Conservation (phyloP, 495 filamentous ascomycete genomes). For the Aspergillus taichungensis region DNA sequence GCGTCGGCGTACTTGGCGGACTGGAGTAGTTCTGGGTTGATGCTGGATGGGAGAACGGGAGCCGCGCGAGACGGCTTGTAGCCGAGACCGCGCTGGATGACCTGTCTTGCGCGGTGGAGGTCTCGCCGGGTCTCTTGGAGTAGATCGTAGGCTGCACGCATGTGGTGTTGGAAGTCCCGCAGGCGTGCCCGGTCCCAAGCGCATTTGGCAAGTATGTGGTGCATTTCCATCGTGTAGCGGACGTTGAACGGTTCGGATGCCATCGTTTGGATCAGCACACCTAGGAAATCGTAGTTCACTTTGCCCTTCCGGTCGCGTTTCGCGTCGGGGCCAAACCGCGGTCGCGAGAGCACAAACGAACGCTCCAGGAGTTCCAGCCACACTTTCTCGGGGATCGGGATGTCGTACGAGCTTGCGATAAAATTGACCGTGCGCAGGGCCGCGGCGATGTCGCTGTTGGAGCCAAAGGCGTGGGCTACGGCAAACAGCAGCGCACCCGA, state of each 20-base stretch:
- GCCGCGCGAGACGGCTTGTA: conserved; percentile 12
- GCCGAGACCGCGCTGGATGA: conserved; percentile 5
- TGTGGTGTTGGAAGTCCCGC: conserved; percentile 14
- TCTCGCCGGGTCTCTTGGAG: conserved; percentile 19
- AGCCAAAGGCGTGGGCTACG: conserved; percentile 50
- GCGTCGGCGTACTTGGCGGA: conserved; percentile 25
- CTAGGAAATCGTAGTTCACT: conserved; percentile 34
- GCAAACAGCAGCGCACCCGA: conserved; percentile 43
- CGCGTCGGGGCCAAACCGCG: conserved; percentile 11
- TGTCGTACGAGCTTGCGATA: conserved; percentile 45
- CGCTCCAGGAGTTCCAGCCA: conserved; percentile 55
- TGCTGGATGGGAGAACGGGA: not conserved
- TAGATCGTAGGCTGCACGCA: conserved; percentile 25
- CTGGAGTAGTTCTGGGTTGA: conserved; percentile 11
- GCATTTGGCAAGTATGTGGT: conserved; percentile 39
- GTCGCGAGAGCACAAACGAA: conserved; percentile 43
- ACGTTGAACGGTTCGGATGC: conserved; percentile 48
- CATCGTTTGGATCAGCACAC: conserved; percentile 45
- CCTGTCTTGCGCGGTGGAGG: conserved; percentile 15
- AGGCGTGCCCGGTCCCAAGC: conserved; percentile 11
- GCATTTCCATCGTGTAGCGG: conserved; percentile 44
- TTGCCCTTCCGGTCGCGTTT: conserved; percentile 14
- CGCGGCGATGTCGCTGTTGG: conserved; percentile 44
- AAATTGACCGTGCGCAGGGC: conserved; percentile 48
- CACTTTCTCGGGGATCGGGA: conserved; percentile 37